phyloP scores from a whole-genome alignment of 192 early-diverging fungal genomes.

The Physocladia obscura region DNA sequence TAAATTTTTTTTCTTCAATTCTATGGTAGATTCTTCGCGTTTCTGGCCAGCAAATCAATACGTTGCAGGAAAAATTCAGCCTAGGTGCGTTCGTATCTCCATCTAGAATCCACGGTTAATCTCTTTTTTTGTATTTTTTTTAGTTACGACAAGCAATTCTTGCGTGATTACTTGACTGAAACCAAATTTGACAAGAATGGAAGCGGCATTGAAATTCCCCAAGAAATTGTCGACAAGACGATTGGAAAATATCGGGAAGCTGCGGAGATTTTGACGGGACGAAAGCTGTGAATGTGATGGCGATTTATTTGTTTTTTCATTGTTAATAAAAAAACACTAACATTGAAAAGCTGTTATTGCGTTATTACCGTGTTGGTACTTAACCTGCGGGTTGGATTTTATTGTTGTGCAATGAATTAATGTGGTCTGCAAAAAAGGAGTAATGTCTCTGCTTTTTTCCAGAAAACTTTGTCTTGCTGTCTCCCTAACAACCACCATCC shows the following conservation, averaged over 20 bases:
- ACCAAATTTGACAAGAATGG: slow-evolving; percentile 81
- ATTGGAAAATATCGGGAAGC: slow-evolving; percentile 89
- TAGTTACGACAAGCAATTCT: slow-evolving; percentile 95
- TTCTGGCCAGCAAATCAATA: slow-evolving; percentile 92
- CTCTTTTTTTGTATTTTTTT: neutral
- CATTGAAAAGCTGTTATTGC: no score
- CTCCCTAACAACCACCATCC: no score
- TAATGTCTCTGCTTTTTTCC: no score
- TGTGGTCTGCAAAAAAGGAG: no score
- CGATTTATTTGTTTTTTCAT: neutral
- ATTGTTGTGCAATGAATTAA: no score
- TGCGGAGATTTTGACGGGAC: slow-evolving; percentile 76
- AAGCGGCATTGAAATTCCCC: slow-evolving; percentile 80
- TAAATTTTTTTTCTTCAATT: neutral
- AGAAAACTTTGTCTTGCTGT: no score
- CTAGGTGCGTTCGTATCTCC: no score
- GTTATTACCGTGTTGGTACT: no score
- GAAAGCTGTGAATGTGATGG: slow-evolving; percentile 13
- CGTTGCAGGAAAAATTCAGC: slow-evolving; percentile 73
- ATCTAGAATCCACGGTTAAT: neutral
- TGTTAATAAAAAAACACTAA: neutral
- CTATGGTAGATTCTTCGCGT: slow-evolving; percentile 82
- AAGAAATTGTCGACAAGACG: slow-evolving; percentile 80
- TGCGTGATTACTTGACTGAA: slow-evolving; percentile 89
- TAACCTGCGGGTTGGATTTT: no score